Conservation (phyloP, 2,329 filamentous ascomycete species). For the Beauveria sp. region DNA sequence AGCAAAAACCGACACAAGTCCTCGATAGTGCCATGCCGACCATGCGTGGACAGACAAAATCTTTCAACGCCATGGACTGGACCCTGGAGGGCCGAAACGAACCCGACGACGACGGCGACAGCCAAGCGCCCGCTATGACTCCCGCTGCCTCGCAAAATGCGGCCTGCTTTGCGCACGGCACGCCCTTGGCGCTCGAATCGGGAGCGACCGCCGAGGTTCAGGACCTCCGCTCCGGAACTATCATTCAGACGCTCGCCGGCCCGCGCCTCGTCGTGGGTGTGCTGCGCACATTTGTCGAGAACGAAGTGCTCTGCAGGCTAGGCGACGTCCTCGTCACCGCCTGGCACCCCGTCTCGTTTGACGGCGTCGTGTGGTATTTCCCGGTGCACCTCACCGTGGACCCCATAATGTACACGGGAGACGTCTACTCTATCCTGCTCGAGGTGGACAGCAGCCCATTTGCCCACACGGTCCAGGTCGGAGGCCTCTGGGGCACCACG, state of each 20-base stretch:
- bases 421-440: constrained; percentile 51
- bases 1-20: not conserved
- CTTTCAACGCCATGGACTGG: not conserved
- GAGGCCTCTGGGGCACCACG: constrained; percentile 43
- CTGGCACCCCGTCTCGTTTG: constrained; percentile 48
- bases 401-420: constrained; percentile 37
- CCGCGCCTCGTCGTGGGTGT: constrained; percentile 40
- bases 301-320: constrained; percentile 36
- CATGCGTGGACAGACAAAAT: not conserved
- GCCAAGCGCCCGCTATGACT: not conserved
- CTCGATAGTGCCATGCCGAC: not conserved
- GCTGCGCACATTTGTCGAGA: constrained; percentile 38
- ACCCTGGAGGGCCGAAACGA: not conserved
- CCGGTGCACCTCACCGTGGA: constrained; percentile 30
- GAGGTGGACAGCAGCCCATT: constrained; percentile 34
- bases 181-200: not conserved
- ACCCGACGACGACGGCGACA: not conserved
- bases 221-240: constrained; percentile 35
- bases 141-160: too few relatives aligned
- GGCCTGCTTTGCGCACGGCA: not conserved
- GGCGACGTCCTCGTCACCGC: constrained; percentile 44
- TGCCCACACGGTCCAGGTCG: constrained; percentile 44
- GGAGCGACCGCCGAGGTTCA: constrained; percentile 29
- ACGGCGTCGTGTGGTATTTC: constrained; percentile 37
- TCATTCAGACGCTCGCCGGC: constrained; percentile 43